Base-by-base conservation (phyloP, 225 moss, liverwort and hornwort species). In the Ulota crispa region DNA sequence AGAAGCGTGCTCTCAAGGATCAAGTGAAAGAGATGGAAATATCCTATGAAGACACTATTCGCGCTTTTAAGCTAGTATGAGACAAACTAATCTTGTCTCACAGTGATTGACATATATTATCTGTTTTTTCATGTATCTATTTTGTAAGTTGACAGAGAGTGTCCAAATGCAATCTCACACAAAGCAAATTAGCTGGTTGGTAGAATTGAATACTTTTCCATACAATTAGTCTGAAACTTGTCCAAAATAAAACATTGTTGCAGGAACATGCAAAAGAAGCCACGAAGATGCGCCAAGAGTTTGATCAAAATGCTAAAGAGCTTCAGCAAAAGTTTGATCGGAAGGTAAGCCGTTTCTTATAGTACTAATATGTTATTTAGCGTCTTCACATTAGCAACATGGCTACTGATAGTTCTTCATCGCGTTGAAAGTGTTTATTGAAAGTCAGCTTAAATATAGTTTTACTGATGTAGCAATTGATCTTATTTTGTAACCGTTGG, bases 261-360 rank as follows among this genome's bases (percentile, higher is more conserved):
- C 23, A 96, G 93, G 94, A 99, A 70, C 91, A 93, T 86, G 94
- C 93, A 15, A 99, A 99, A 47, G 99, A 96, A 81, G 92, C 92
- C 1, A 96, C 93, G 0, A 96, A 99, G 85, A 93, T 94, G 95
- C 87, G 92, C 28, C 93, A 99, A 85, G 94, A 94, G 47, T 99
- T 93, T 81, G 92, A 94, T 82, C 81, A 89, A 31, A 85, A 94
- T 85, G 90, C 92, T 39, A 96, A 94, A 83, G 93, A 93, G 45
- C 91, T 99, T 31, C 85, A 92, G 11, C 89, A 92, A 50, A 99
- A 99, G 62, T 94, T 78, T 36, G 89, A 94, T 68, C 85, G 83
- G 18, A 94, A 88, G 88, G 99, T 76, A n/a, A 64, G 20, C 43
- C 73, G 2, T 9, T 68, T 18, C 13, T 42, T 24, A 4, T 0